Conservation (phyloP, 768 basidiomycete species). For the Pisolithus sp. region DNA sequence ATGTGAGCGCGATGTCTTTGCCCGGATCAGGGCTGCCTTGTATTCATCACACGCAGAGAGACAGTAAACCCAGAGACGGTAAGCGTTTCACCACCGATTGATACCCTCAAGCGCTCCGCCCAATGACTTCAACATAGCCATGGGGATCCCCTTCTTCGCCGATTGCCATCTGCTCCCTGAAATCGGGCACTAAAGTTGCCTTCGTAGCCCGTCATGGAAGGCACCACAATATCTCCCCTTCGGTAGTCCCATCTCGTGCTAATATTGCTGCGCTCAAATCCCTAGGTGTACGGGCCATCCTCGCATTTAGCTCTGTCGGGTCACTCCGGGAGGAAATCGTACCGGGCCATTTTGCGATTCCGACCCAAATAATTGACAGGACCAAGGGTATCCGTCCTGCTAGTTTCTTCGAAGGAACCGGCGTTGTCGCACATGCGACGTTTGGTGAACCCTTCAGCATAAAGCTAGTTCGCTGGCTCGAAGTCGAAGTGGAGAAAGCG, state of each 20-base stretch:
- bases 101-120: not conserved
- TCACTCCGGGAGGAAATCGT: constrained; percentile 89
- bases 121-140: constrained; percentile 44
- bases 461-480: constrained; percentile 59
- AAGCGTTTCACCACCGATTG: constrained; percentile 20
- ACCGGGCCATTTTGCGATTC: constrained; percentile 85
- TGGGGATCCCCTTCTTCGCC: constrained; percentile 92
- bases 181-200: constrained; percentile 73
- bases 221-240: constrained; percentile 75
- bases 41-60: constrained; percentile 40
- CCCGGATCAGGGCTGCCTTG: not conserved
- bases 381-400: constrained; percentile 90
- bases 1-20: constrained; percentile 49
- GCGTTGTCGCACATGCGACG: constrained; percentile 83
- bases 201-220: constrained; percentile 89
- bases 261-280: constrained; percentile 95
- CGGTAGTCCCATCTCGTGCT: constrained; percentile 76
- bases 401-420: constrained; percentile 79
- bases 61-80: constrained; percentile 80
- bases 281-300: constrained; percentile 80
- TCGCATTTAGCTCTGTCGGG: constrained; percentile 95
- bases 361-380: constrained; percentile 91
- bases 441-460: constrained; percentile 90
- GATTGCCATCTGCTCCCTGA: constrained; percentile 85
- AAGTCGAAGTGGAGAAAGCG: constrained; percentile 54